Evolutionary conservation across 495 filamentous ascomycete genomes (phyloP).

Genomic region (Penicillium atrosanguineum): DNA sequence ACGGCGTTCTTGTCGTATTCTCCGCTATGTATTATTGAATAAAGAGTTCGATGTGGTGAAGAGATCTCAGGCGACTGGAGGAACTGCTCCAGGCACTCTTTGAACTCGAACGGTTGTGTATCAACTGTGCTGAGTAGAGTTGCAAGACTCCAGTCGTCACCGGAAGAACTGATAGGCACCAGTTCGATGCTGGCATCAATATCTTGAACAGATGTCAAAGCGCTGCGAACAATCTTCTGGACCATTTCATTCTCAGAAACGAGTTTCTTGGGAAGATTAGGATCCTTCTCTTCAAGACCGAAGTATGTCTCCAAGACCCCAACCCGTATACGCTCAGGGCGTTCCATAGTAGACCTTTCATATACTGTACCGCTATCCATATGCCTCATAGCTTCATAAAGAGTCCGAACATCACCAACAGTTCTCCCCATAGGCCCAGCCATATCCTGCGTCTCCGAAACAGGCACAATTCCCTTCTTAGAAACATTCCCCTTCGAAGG

Average conservation of each 20-base stretch:
- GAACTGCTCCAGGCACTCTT: slow-evolving; percentile 48
- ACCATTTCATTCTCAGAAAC: slow-evolving; percentile 56
- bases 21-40: slow-evolving; percentile 55
- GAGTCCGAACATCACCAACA: slow-evolving; percentile 51
- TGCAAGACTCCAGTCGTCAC: slow-evolving; percentile 48
- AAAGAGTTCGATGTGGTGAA: slow-evolving; percentile 35
- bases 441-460: slow-evolving; percentile 60
- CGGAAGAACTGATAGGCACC: slow-evolving; percentile 38
- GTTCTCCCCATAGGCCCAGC: slow-evolving; percentile 58
- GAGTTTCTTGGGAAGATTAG: slow-evolving; percentile 44
- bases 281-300: slow-evolving; percentile 34
- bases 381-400: slow-evolving; percentile 56
- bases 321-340: slow-evolving; percentile 20
- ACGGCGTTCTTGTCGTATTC: slow-evolving; percentile 49
- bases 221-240: slow-evolving; percentile 43
- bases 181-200: slow-evolving; percentile 11
- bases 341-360: background rate
- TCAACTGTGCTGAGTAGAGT: slow-evolving; percentile 46
- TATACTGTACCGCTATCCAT: slow-evolving; percentile 41
- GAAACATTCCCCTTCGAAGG: slow-evolving; percentile 58
- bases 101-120: slow-evolving; percentile 58
- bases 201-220: slow-evolving; percentile 28
- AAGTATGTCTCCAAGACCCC: slow-evolving; percentile 44
- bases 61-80: slow-evolving; percentile 25
- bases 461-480: slow-evolving; percentile 53